Base-by-base conservation (phyloP, 495 filamentous ascomycete species). In the Lepraria neglecta region DNA sequence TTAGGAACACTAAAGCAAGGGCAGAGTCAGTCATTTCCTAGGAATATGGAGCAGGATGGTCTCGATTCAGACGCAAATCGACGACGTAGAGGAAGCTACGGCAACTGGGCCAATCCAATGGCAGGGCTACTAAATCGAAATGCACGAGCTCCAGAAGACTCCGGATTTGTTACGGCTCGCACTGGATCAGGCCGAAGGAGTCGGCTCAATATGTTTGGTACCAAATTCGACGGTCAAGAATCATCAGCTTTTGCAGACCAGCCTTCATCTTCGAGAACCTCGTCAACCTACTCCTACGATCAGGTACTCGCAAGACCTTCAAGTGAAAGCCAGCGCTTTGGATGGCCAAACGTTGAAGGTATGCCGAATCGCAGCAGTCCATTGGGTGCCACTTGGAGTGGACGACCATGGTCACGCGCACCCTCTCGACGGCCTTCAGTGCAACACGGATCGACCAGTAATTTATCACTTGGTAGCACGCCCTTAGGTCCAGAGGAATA, bases 1-100 rank as follows among this genome's bases (percentile, higher is more conserved):
- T 70, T 95, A 21, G 90, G 90, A 15, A 84, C 82, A 42, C 75
- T 95, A 35, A 90, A 89, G 69, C 75, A 84, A 55, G 81, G 82
- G 3, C 88, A 95, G 68, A 91, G 89, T 68, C 89, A 90, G 67
- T 95, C 90, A 12, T 87, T 92, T 64, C 90, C 90, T 61, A 83
- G 83, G 69, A 76, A 83, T 74, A 62, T 84, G 71, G 78, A 87
- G 75, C 64, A 74, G 76, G 67, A 86, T 15, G 79, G 73, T 35
- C 68, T 89, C 33, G 87, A 89, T 66, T 82, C 85, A n/a, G 84
- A 84, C 27, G 81, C 78, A n/a, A 77, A 81, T 38, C 80, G 83
- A 48, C 80, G 82, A 42, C 80, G 83, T 43, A 81, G 87, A 67
- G 76, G 86, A n/a, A 83, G 82, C 58, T 80, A 87, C 64, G 83